Evolutionary conservation across 805 yeast species (phyloP).

Genomic region (Barnettozyma californica): DNA sequence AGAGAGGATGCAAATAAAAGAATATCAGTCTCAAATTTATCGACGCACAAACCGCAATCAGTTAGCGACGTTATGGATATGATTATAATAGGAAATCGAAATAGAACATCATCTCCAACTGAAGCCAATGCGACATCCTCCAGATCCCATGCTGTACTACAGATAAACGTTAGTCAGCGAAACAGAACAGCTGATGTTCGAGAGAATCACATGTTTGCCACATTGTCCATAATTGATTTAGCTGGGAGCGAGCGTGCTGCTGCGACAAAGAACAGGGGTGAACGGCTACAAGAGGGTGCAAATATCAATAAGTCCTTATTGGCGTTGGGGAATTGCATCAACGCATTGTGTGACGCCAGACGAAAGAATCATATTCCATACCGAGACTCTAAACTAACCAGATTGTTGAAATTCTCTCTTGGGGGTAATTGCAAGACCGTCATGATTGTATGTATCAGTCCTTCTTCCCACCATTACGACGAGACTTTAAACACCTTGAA

Average conservation of each 20-base stretch:
- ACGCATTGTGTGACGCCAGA: slow-evolving; percentile 76
- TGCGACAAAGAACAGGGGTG: slow-evolving; percentile 80
- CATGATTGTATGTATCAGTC: slow-evolving; percentile 93
- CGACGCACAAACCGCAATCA: slow-evolving; percentile 52
- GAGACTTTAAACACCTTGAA: slow-evolving; percentile 88
- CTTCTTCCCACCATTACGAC: slow-evolving; percentile 82
- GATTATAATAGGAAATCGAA: slow-evolving; percentile 63
- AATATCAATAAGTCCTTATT: slow-evolving; percentile 83
- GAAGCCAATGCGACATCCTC: slow-evolving; percentile 89
- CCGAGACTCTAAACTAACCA: slow-evolving; percentile 83
- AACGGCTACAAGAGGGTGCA: slow-evolving; percentile 83
- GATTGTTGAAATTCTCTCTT: slow-evolving; percentile 79
- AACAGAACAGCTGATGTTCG: slow-evolving; percentile 55
- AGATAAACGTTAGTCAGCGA: slow-evolving; percentile 62
- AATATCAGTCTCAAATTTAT: slow-evolving; percentile 68
- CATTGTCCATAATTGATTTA: slow-evolving; percentile 80
- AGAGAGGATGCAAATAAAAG: slow-evolving; percentile 66
- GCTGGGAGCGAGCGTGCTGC: slow-evolving; percentile 97
- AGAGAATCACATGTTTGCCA: slow-evolving; percentile 70
- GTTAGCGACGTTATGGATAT: slow-evolving; percentile 78
- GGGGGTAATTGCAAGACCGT: slow-evolving; percentile 95
- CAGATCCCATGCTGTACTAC: slow-evolving; percentile 90
- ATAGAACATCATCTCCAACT: slow-evolving; percentile 81
- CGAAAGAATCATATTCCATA: slow-evolving; percentile 77
- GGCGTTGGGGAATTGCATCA: slow-evolving; percentile 91